Conservation (phyloP, 2,329 filamentous ascomycete genomes). For the Aspergillus quadrilineatus region DNA sequence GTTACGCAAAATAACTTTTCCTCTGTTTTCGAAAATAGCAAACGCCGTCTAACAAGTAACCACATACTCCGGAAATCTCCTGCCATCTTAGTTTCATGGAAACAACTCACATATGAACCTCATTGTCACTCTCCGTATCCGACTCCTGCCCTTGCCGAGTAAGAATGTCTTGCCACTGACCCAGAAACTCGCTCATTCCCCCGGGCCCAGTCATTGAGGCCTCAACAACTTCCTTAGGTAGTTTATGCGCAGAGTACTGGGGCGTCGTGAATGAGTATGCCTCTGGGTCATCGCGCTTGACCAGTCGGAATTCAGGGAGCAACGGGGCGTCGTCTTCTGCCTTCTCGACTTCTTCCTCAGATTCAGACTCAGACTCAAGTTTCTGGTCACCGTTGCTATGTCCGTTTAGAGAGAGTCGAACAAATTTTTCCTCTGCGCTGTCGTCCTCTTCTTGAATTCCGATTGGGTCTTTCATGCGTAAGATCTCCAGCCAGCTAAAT, state of each 20-base stretch:
- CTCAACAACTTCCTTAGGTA: slow-evolving; percentile 88
- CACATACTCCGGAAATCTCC: background rate
- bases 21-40: background rate
- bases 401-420: slow-evolving; percentile 36
- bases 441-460: slow-evolving; percentile 37
- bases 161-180: slow-evolving; percentile 67
- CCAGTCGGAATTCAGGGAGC: slow-evolving; percentile 75
- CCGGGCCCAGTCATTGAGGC: slow-evolving; percentile 66
- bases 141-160: slow-evolving; percentile 41
- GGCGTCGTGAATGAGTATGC: slow-evolving; percentile 82
- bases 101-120: background rate
- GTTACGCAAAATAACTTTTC: background rate
- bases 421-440: slow-evolving; percentile 31
- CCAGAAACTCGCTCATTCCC: slow-evolving; percentile 76
- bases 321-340: slow-evolving; percentile 53
- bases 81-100: background rate
- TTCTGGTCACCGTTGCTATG: slow-evolving; percentile 42
- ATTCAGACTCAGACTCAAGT: slow-evolving; percentile 33
- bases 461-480: slow-evolving; percentile 61
- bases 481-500: slow-evolving; percentile 85
- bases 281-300: slow-evolving; percentile 81
- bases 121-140: slow-evolving; percentile 36
- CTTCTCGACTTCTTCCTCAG: slow-evolving; percentile 44
- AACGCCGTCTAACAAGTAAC: background rate
- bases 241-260: slow-evolving; percentile 91